phyloP scores from a whole-genome alignment of 1,139 yeast genomes.

The Blastobotrys buckinghamii region DNA sequence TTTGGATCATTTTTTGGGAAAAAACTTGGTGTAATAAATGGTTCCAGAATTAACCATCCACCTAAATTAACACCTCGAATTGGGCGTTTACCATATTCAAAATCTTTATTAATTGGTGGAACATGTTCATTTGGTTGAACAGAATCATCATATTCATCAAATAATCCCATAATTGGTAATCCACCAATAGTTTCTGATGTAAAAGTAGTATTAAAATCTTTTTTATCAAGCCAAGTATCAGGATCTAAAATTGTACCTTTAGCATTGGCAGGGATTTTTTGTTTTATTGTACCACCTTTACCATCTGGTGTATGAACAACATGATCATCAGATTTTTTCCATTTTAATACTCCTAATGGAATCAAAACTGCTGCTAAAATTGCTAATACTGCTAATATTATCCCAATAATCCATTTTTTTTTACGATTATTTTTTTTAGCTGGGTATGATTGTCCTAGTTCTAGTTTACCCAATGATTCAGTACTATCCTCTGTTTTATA shows the following conservation, averaged over 20 bases:
- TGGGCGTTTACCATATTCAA: conserved; percentile 45
- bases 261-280: conserved; percentile 22
- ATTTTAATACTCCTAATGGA: conserved; percentile 28
- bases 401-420: conserved; percentile 15
- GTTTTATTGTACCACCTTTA: neutral
- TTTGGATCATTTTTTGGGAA: conserved; percentile 37
- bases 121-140: conserved; percentile 27
- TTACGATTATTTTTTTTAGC: conserved; percentile 1
- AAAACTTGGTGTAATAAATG: conserved; percentile 77
- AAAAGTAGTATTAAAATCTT: conserved; percentile 34
- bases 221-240: conserved; percentile 32
- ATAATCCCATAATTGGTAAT: conserved; percentile 34
- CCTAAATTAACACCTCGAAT: conserved; percentile 81
- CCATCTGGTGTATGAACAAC: too few relatives aligned
- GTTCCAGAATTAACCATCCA: conserved; percentile 85
- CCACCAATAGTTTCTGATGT: conserved; percentile 35
- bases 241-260: conserved; percentile 29
- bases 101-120: conserved; percentile 26
- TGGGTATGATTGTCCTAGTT: too few relatives aligned
- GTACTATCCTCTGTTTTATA: too few relatives aligned
- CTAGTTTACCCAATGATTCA: too few relatives aligned
- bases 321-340: neutral
- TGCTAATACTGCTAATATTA: conserved; percentile 17
- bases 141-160: conserved; percentile 30
- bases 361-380: conserved; percentile 28